A percentile compares a stretch with the other conserved stretches of the same genome.
Conservation (phyloP, 306 rosid species). For the Adenanthera pavonina region DNA sequence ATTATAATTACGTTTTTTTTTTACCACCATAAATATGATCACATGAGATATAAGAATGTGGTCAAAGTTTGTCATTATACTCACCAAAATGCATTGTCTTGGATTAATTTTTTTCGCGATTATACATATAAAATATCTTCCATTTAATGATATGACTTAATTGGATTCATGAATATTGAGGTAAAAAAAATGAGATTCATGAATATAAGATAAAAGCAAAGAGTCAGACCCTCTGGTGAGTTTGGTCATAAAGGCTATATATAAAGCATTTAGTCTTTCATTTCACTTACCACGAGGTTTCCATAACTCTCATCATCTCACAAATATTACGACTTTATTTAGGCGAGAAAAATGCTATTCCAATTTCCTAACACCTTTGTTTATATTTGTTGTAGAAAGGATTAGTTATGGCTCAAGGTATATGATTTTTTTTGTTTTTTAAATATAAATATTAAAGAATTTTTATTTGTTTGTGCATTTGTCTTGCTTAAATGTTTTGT, state of each 20-base stretch:
- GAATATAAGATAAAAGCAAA: too few species aligned
- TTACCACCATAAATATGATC: too few species aligned
- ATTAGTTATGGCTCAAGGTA: neutral
- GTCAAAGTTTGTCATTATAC: too few species aligned
- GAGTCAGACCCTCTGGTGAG: too few species aligned
- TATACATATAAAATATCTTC: too few species aligned
- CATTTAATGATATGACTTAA: neutral
- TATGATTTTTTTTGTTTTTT: neutral
- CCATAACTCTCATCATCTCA: neutral
- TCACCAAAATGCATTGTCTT: too few species aligned
- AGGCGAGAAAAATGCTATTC: neutral
- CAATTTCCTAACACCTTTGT: neutral
- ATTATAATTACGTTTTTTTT: too few species aligned
- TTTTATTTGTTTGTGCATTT: neutral
- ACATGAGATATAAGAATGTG: too few species aligned
- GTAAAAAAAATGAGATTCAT: too few species aligned
- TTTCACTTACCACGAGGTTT: neutral
- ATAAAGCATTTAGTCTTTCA: neutral
- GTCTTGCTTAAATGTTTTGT: too few species aligned
- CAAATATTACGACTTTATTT: too few species aligned
- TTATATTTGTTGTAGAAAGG: neutral
- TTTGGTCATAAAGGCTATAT: neutral
- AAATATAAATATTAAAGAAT: neutral
- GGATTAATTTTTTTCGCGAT: too few species aligned
- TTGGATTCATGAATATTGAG: neutral